Evolutionary conservation across 2,329 filamentous ascomycete genomes (phyloP).

Genomic region (Nigrospora osmanthi): DNA sequence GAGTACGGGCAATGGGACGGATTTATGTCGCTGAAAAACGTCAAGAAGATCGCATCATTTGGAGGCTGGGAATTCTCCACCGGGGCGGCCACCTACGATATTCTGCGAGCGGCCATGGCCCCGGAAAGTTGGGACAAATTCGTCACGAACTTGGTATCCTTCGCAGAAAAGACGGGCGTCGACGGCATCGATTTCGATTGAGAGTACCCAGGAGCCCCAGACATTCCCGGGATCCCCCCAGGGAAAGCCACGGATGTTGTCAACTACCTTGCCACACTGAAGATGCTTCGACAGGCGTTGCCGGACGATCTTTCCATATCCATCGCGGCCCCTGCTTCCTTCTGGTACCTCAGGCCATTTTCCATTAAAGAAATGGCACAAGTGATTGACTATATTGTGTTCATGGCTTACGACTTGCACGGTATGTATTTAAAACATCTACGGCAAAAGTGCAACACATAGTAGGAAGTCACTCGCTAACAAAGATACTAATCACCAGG

Average conservation of each 20-base stretch:
- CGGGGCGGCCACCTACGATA: conserved; percentile 17
- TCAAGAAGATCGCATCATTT: conserved; percentile 27
- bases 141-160: conserved; percentile 17
- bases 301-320: conserved; percentile 12
- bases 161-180: conserved; percentile 20
- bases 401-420: conserved; percentile 28
- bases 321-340: conserved; percentile 16
- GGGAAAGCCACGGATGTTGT: conserved; percentile 11
- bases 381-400: conserved; percentile 22
- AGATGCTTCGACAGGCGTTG: conserved; percentile 10
- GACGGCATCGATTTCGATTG: conserved; percentile 23
- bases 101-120: conserved; percentile 22
- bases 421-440: too few species aligned
- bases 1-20: conserved; percentile 14
- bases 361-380: conserved; percentile 13
- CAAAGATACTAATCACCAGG: not conserved
- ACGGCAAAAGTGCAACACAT: too few species aligned
- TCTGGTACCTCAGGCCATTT: conserved; percentile 19
- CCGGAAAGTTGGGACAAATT: conserved; percentile 20
- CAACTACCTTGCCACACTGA: conserved; percentile 21
- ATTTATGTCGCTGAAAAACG: conserved; percentile 11
- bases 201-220: conserved; percentile 24
- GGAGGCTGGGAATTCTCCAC: conserved; percentile 32
- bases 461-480: too few species aligned
- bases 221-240: conserved; percentile 9